phyloP scores from a whole-genome alignment of 2,329 filamentous ascomycete genomes.

The Ophiostoma angusticollis region DNA sequence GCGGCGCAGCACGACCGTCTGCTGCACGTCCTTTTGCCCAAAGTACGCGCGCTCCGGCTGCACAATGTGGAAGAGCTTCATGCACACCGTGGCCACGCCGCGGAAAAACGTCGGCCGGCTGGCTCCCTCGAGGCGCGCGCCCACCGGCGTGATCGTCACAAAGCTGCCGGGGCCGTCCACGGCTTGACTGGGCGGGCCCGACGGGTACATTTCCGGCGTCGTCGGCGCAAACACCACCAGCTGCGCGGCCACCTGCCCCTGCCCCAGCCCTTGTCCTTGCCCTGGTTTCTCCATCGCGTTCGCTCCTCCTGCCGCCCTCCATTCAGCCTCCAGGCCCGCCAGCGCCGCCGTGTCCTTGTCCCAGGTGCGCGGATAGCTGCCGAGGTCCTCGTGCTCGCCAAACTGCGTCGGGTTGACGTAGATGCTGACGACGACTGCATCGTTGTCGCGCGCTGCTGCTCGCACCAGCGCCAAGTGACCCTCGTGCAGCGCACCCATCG shows the following conservation, averaged over 20 bases:
- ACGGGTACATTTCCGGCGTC: conserved; percentile 78
- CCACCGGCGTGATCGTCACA: conserved; percentile 78
- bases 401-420: conserved; percentile 98
- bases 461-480: conserved; percentile 82
- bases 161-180: conserved; percentile 73
- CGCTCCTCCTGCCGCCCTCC: conserved; percentile 15
- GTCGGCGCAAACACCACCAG: conserved; percentile 72
- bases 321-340: conserved; percentile 57
- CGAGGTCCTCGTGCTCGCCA: conserved; percentile 74
- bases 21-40: conserved; percentile 95
- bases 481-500: conserved; percentile 93
- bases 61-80: conserved; percentile 81
- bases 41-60: conserved; percentile 75
- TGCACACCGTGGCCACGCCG: conserved; percentile 90
- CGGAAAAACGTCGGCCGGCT: conserved; percentile 90
- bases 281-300: background rate
- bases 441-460: conserved; percentile 70
- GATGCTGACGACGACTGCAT: conserved; percentile 78
- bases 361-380: conserved; percentile 85
- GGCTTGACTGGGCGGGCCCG: conserved; percentile 58
- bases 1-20: conserved; percentile 77
- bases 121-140: conserved; percentile 67
- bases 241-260: conserved; percentile 37
- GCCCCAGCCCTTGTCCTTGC: conserved; percentile 32
- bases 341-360: conserved; percentile 59